phyloP scores from a whole-genome alignment of 345 rosid genomes.

The Excoecaria cochinchinensis region DNA sequence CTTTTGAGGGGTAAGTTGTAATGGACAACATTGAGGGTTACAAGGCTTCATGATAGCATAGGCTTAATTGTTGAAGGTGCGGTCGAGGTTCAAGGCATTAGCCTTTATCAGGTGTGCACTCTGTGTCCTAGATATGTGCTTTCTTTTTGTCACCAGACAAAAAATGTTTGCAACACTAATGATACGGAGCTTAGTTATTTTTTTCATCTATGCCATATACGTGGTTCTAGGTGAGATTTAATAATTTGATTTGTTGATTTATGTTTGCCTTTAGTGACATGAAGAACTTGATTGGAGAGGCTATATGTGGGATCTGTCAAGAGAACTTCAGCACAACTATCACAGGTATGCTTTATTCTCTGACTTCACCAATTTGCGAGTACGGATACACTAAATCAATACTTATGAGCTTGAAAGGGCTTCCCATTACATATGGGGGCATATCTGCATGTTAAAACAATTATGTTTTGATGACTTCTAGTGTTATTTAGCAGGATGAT shows the following conservation, averaged over 20 bases:
- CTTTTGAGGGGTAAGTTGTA: not conserved
- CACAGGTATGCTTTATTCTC: constrained; percentile 52
- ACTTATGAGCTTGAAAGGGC: not conserved
- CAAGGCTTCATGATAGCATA: no score
- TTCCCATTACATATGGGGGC: not conserved
- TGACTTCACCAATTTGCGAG: not conserved
- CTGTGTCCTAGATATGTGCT: no score
- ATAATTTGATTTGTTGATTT: not conserved
- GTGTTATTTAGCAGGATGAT: not conserved
- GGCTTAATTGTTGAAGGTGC: no score
- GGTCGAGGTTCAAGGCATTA: no score
- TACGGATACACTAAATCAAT: not conserved
- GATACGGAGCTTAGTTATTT: no score
- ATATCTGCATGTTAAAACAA: not conserved
- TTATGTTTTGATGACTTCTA: not conserved
- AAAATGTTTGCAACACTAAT: no score
- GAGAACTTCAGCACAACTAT: constrained; percentile 83
- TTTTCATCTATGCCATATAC: no score
- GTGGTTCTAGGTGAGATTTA: not conserved
- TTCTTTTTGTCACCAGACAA: no score
- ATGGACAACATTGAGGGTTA: no score
- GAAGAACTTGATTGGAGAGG: constrained; percentile 82
- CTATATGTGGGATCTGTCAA: constrained; percentile 76
- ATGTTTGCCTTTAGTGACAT: constrained; percentile 60
- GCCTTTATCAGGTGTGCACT: no score